Conservation (phyloP, 768 basidiomycete species). For the Paxillus ammoniavirescens region DNA sequence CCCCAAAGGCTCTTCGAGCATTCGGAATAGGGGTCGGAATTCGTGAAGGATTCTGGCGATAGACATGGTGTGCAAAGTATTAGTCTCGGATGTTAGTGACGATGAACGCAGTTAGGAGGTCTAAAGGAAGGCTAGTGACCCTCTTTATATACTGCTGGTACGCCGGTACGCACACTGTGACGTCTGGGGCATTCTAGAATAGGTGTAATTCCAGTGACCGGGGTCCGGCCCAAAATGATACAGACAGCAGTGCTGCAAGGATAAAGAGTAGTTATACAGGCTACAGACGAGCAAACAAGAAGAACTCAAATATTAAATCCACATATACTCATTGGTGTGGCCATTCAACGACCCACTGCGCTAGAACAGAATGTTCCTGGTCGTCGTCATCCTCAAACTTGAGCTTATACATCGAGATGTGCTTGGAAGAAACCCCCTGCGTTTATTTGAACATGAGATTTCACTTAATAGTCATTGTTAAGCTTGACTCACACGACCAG, state of each 20-base stretch:
- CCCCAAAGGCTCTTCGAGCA: conserved; percentile 69
- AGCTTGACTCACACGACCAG: conserved; percentile 35
- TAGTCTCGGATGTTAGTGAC: neutral
- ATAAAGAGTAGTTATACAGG: neutral
- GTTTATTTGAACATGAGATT: conserved; percentile 10
- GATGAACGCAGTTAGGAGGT: neutral
- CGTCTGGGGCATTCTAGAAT: conserved; percentile 16
- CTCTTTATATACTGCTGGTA: conserved; percentile 10
- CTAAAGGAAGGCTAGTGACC: neutral
- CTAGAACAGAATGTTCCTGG: conserved; percentile 73
- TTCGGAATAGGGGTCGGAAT: conserved; percentile 70
- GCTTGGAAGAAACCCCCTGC: conserved; percentile 41
- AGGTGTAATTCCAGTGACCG: neutral
- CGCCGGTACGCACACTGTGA: conserved; percentile 1
- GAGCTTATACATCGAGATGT: conserved; percentile 65
- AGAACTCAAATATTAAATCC: neutral
- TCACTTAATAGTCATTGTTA: neutral
- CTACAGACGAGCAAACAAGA: neutral
- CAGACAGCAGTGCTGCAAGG: neutral
- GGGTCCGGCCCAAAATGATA: conserved; percentile 12
- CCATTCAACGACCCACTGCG: conserved; percentile 82
- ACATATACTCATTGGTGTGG: conserved; percentile 38
- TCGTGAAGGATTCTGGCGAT: conserved; percentile 66
- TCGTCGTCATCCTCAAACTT: conserved; percentile 90
- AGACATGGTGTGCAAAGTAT: conserved; percentile 46